Conservation (phyloP, 768 basidiomycete genomes). For the Psilocybe cyanescens region DNA sequence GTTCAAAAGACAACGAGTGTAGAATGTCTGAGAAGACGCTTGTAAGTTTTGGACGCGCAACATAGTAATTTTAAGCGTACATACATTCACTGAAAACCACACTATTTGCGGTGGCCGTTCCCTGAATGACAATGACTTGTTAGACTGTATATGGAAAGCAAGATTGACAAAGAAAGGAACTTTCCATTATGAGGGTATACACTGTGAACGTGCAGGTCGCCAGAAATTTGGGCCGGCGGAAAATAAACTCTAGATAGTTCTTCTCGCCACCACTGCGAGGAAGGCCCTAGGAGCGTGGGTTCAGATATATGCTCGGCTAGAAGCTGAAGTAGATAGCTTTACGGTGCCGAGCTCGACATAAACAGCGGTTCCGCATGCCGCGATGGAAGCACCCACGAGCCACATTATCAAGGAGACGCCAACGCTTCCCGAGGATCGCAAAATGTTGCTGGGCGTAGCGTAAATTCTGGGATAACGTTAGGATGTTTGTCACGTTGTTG, state of each 20-base stretch:
- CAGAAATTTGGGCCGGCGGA: slow-evolving; percentile 62
- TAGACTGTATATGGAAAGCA: neutral
- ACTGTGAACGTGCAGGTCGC: slow-evolving; percentile 60
- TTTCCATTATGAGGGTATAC: slow-evolving; percentile 61
- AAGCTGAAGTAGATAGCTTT: slow-evolving; percentile 17
- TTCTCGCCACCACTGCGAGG: slow-evolving; percentile 79
- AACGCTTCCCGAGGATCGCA: slow-evolving; percentile 70
- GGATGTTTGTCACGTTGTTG: neutral
- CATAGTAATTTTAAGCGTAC: slow-evolving; percentile 10
- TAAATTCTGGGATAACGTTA: slow-evolving; percentile 53
- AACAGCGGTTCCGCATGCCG: slow-evolving; percentile 68
- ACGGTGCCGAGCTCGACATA: slow-evolving; percentile 81
- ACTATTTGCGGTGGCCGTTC: slow-evolving; percentile 59
- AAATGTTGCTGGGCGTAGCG: slow-evolving; percentile 69
- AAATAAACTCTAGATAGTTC: slow-evolving; percentile 77
- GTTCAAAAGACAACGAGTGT: slow-evolving; percentile 51
- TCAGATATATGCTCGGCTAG: neutral
- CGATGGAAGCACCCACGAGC: slow-evolving; percentile 68
- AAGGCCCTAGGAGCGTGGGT: slow-evolving; percentile 48
- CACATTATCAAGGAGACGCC: slow-evolving; percentile 73
- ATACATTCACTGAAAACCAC: slow-evolving; percentile 78
- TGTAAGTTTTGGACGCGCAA: neutral
- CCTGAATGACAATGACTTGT: slow-evolving; percentile 38
- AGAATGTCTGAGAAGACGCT: slow-evolving; percentile 51
- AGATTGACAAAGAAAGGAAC: slow-evolving; percentile 19